Evolutionary conservation across 1,284 basidiomycete genomes (phyloP), one percentile per base, ranked within the genome.

Genomic region (Rugosomyces carneus): DNA sequence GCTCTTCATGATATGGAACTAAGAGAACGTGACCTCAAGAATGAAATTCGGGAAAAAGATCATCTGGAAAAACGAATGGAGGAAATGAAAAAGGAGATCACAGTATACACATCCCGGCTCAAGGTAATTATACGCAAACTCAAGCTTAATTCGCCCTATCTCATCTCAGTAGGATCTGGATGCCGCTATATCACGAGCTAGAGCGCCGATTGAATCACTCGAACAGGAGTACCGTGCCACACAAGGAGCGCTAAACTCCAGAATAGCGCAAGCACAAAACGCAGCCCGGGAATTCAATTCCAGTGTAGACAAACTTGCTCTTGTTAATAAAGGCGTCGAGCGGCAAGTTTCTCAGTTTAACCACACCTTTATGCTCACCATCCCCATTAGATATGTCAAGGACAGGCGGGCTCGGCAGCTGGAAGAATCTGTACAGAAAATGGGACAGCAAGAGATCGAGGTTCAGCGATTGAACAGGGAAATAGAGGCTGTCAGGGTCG

Each of bases 91-190:
- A 68, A 76, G 29, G 85, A 84, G 23, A 71, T 84, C 16, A 57
- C 55, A 18, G 61, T 70, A 2, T 65, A 70, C 45, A 64, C 61
- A 11, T 57, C 55, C 4, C 67, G 65, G 53, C 57, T 71, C 13
- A 84, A 81, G 71, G 81, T 77, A 44, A 51, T 37, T 36, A 10
- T 5, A 24, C 24, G 13, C 24, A 4, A n/a, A 41, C 21, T 26
- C 21, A 7, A 53, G 46, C 19, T 46, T 31, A n/a, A 35, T 34
- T 39, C 38, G 15, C 42, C 29, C 31, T 5, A 40, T 40, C 13
- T 42, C 29, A 41, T 8, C n/a, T 53, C n/a, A n/a, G n/a, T n/a
- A 91, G 89, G 79, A 78, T 37, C 62, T 87, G 20, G 86, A 91
- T 27, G 64, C 59, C 10, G 77, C 75, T 57, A 78, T 92, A 31